Evolutionary conservation across 1,139 yeast genomes (phyloP), one percentile per base, ranked within the genome.

Genomic region (Magnusiomyces paraingens): DNA sequence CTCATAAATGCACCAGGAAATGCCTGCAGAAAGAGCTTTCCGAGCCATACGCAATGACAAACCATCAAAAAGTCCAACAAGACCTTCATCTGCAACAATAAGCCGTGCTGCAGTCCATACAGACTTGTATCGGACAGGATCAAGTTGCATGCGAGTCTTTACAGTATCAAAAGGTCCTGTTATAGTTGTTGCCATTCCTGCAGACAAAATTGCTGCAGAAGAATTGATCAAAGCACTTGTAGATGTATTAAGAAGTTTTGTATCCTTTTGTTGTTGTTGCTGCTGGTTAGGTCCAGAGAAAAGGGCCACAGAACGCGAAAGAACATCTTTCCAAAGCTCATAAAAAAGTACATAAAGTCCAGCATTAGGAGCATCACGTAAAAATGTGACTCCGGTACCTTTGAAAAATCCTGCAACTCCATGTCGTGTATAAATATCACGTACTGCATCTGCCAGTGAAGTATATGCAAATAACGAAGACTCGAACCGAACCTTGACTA

Each of bases 91-190:
- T n/a, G 60, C 63, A 2, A 79, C 62, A 32, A 86, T 73, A 47
- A 64, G 51, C 22, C 57, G 55, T 1, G 70, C 64, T 0, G 85
- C 76, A 2, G 67, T 63, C 2, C 62, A 48, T 56, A 81, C 79
- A 15, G 70, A 67, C 40, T 61, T 66, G 64, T 76, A 80, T 52
- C 68, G 66, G 1, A 58, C 56, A 1, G 87, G 86, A 45, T 78
- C 71, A 51, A 91, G 72, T 71, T 93, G 99, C 76, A 93, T 83
- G 57, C 96, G 74, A 0, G 99, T 94, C 66, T 93, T 93, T 48
- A 93, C 81, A 0, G 97, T 89, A 66, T 93, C 99, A 66, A 93
- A 93, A 1, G 99, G 99, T 1, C 95, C 95, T 0, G 99, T 93
- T 20, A 88, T 73, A 0, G 93, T 76, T 0, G 98, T 90, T 2